Conservation (phyloP, 2,329 filamentous ascomycete genomes). For the Trichoderma breve region DNA sequence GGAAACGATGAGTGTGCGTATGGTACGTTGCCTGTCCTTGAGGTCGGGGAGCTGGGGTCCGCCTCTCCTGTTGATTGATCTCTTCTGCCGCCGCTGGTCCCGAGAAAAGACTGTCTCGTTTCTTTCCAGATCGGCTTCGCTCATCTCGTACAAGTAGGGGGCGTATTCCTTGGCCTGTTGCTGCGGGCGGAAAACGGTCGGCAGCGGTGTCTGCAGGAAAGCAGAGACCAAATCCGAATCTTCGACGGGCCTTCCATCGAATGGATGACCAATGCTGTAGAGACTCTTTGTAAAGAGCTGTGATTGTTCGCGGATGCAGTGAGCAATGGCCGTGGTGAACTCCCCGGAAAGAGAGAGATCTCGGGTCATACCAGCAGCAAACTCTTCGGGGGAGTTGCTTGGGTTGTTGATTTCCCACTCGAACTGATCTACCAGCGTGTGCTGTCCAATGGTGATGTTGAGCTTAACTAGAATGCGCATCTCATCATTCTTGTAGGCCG, state of each 20-base stretch:
- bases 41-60: constrained; percentile 93
- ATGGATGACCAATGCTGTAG: constrained; percentile 90
- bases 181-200: constrained; percentile 81
- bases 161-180: constrained; percentile 93
- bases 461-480: constrained; percentile 96
- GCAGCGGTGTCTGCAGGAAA: constrained; percentile 81
- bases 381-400: constrained; percentile 89
- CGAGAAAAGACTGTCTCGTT: constrained; percentile 91
- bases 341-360: constrained; percentile 91
- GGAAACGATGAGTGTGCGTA: constrained; percentile 87
- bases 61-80: constrained; percentile 88
- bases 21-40: constrained; percentile 89
- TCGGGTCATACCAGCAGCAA: constrained; percentile 82
- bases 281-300: constrained; percentile 92
- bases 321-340: constrained; percentile 95
- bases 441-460: constrained; percentile 94
- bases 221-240: constrained; percentile 84
- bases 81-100: constrained; percentile 91
- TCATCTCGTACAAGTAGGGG: constrained; percentile 91
- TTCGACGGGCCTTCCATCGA: constrained; percentile 89
- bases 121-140: constrained; percentile 82
- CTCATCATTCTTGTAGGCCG: constrained; percentile 96
- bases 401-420: constrained; percentile 99
- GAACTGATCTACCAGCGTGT: constrained; percentile 93
- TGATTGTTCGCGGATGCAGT: constrained; percentile 93